Evolutionary conservation across 306 rosid genomes (phyloP), one percentile per base, ranked within the genome.

Genomic region (Pueraria montana): DNA sequence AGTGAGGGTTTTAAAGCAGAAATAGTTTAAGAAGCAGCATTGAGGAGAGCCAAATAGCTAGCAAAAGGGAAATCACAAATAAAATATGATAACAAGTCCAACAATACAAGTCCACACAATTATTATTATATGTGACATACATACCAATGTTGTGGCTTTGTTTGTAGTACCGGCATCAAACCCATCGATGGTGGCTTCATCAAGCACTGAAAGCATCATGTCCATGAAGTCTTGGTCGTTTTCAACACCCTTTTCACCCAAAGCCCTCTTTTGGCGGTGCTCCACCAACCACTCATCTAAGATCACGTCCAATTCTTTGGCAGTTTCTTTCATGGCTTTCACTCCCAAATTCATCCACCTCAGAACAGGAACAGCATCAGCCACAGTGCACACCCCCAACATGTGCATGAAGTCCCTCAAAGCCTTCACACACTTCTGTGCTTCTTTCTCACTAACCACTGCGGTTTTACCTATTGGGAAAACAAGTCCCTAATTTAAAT

Each of bases 351-450:
- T 66, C 75, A 78, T 49, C 82, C 74, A 55, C 12, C 81, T 48
- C 21, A 82, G 52, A 30, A 43, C 23, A 23, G 85, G 85, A 75
- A 82, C n/a, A n/a, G 77, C 85, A 63, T 81, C 85, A 17, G 48
- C 85, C 55, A 81, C 24, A 2, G 80, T 48, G 21, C 62, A 61
- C 11, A 72, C 79, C 1, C 85, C 74, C 18, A 73, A 48, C 74
- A 62, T 36, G 8, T 52, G 56, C 80, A 74, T 62, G 56, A 46
- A 81, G 0, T 81, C 32, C 11, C 67, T 50, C 0, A 74, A 32
- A 3, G 34, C 53, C 32, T 81, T 50, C 12, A 73, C 53, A 32
- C 40, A 10, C 8, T 46, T 81, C 4, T 62, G 2, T n/a, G 74
- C 75, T 5, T 74, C 55, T 8, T 74, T 27, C 80, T 81, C 68